Evolutionary conservation across 805 yeast genomes (phyloP), one percentile per base, ranked within the genome.

Genomic region (Pichia deserticola): DNA sequence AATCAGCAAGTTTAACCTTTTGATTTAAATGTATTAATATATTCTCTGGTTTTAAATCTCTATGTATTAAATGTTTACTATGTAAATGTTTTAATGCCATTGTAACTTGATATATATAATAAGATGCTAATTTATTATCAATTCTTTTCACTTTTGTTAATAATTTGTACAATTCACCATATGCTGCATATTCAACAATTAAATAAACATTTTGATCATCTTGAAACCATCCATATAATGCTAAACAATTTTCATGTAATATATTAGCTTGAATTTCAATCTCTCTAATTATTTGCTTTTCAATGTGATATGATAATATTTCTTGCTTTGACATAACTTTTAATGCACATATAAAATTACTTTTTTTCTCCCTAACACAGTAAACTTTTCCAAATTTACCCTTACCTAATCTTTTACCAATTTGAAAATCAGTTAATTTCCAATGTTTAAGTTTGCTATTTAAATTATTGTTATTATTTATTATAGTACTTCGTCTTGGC

Each of bases 41-140:
- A 59, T 92, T 92, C 63, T 93, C 98, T 0, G 98, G 98, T 65
- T 92, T 92, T 55, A 92, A 79, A 62, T 92, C 99, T 52, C 98
- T 75, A 62, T 92, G 99, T 30, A 92, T 86, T 41, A 93, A 81
- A 55, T 84, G 80, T 58, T 84, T 86, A 36, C 76, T 69, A 65
- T 92, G 98, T 55, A 93, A 70, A 60, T 89, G 87, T 9, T 73
- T 66, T 43, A 92, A 74, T 0, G 96, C 97, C 39, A 76, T 75
- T 0, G 96, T 84, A 66, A 89, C 85, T 63, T 93, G 98, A 54
- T 71, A 81, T 7, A 89, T 81, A 65, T 86, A 92, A 60, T 80
- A 76, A 1, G 93, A 82, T 1, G 97, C 95, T 9, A 78, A 71
- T 11, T 75, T 71, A 57, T 89, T 90, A 54, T 80, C 77, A 58